Evolutionary conservation across 176 grass and related monocot species (phyloP), one percentile per base, ranked within the genome.

Genomic region (Lolium multiflorum): DNA sequence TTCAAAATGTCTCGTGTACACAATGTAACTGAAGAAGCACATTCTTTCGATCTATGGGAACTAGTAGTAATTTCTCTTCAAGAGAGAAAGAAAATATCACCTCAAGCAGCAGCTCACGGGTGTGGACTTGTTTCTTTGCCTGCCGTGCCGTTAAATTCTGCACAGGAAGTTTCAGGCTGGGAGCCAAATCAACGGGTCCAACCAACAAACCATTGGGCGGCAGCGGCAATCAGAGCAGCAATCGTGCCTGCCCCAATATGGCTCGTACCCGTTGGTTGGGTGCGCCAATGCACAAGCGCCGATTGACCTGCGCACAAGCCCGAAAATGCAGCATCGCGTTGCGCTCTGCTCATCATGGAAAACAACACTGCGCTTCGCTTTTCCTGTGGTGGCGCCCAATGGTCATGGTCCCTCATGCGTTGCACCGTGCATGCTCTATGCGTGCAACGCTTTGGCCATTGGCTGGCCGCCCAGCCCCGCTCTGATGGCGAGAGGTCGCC

Each of bases 321-420:
- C n/a, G n/a, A n/a, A n/a, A n/a, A n/a, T n/a, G n/a, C n/a, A n/a
- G n/a, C n/a, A n/a, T n/a, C n/a, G n/a, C n/a, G 28, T 28, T 28
- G 28, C 28, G 28, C 28, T 28, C 28, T 28, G 28, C 28, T 28
- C 28, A 28, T 28, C 62, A 22, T 28, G 38, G 11, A 84, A 10
- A 77, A 58, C 11, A 48, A 50, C 24, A 71, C 22, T 48, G 65
- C 11, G 26, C 21, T 11, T 44, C 35, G 51, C 52, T 61, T 80
- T 58, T 72, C 10, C 71, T 74, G n/a, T 13, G 71, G n/a, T 13
- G 71, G 6, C 7, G 44, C 44, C 44, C 44, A 16, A 26, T 26
- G n/a, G 71, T 14, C 51, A 25, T 50, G 85, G 85, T 81, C 77
- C 77, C 84, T 59, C 77, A 75, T 59, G 20, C 80, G 6, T 71